Evolutionary conservation across 768 basidiomycete species (phyloP), one percentile per base, ranked within the genome.

Genomic region (Phlegmacium glaucopus): DNA sequence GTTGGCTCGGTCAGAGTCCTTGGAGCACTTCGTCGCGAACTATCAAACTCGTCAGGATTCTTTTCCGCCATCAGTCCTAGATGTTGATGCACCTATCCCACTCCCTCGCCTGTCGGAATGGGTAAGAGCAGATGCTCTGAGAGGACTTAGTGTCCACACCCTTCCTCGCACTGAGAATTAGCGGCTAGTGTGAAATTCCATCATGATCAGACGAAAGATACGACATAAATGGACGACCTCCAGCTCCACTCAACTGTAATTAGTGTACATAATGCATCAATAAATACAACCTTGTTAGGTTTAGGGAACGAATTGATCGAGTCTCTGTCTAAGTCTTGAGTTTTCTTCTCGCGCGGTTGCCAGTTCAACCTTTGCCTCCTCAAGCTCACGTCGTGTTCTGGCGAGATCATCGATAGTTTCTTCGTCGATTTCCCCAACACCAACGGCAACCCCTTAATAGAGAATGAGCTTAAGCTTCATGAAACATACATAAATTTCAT

Each of bases 361-460:
- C 15, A 88, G 62, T 25, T 75, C 74, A n/a, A 53, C 52, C 48
- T 66, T 69, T 9, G 66, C 66, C 13, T 70, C 62, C 52, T 70
- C 72, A 2, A 90, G 70, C 51, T 80, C 70, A 47, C 64, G 61
- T 51, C 71, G 72, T 0, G 76, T 76, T 18, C 75, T 69, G 28
- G 66, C 70, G 1, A 89, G 71, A 18, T 75, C 70, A 50, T 77
- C 71, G 5, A 65, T 62, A 1, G 66, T 64, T 38, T 78, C 73
- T 59, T 87, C 87, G 49, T 78, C 75, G 4, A 90, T 49, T 58
- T 90, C 87, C 10, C 81, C 85, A 1, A 85, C 81, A 10, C 87
- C 85, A 36, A 90, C 79, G 3, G 88, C 80, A 29, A 92, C 78
- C 36, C 87, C 88, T 88, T 52, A 34, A 42, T 17, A 48, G 32